Base-by-base conservation (phyloP, 164 flowering plant species). In the Saururus chinensis region DNA sequence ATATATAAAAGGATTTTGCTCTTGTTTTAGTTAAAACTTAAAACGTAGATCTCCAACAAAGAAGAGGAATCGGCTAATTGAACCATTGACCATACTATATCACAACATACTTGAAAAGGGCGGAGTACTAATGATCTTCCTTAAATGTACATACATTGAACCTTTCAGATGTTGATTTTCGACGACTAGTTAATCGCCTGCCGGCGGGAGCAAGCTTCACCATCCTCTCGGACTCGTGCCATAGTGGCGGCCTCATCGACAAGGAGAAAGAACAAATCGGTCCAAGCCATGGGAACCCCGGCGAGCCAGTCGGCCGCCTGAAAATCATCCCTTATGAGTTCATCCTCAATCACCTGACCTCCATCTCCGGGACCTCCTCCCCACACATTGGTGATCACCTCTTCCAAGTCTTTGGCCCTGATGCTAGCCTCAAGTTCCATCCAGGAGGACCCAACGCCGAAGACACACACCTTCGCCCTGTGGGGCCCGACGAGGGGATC, bases 231-330 rank as follows among this genome's bases (percentile, higher is more conserved):
- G 95, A 89, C 62, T 89, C 96, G 0, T 87, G 95, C 75, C 90
- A 87, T 66, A 87, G 97, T 24, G 97, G 95, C 0, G 97, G 97
- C 56, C 86, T 89, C 19, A 85, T 85, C 12, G 86, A 85, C 81
- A 81, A 81, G 62, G 92, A 84, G 68, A 87, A 81, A 40, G 88
- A 87, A 67, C 92, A 89, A 66, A 79, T 85, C 7, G 92, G 95
- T 14, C 95, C 92, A 0, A 60, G 76, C 40, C 22, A 52, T 1
- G 26, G 59, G 7, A 24, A 14, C 42, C 5, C 19, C 20, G 16
- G 35, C 30, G 11, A 9, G 57, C 25, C 23, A 8, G 19, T 19
- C 13, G 51, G 37, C 0, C 62, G 57, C 30, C 68, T 57, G 0
- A 85, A 76, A 63, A 16, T 52, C 60, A 85, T 87, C 63, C 83